These are phyloP conservation scores for Vigna mungo DNA, from an alignment of 306 rosid species.

Conservation along the genomic window DNA sequence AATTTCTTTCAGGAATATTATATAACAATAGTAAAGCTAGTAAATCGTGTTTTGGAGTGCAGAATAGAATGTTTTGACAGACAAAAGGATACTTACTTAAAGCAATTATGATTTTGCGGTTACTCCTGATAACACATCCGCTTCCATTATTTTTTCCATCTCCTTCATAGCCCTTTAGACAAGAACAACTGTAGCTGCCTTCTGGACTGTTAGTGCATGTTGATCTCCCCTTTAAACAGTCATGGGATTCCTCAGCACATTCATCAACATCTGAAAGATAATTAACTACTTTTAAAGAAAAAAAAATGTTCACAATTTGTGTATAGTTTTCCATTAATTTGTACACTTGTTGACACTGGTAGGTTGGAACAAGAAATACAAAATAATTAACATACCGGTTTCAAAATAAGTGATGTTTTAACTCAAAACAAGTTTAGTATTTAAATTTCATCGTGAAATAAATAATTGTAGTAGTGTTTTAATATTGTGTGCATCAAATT, in stretches of 20 bases:
- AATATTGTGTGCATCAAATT: neutral
- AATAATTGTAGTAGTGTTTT: neutral
- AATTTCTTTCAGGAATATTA: neutral
- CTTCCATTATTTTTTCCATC: constrained; percentile 32
- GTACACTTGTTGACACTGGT: neutral
- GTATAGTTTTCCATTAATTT: neutral
- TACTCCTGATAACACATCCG: neutral
- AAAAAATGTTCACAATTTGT: neutral
- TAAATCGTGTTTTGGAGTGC: neutral
- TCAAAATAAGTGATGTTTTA: neutral
- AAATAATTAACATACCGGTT: neutral
- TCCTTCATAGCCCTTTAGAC: constrained; percentile 24
- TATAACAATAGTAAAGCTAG: neutral
- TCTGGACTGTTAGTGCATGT: neutral
- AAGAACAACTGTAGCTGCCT: constrained; percentile 26
- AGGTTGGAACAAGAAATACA: neutral
- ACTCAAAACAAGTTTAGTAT: neutral
- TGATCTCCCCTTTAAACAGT: neutral
- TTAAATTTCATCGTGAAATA: neutral
- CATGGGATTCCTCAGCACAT: neutral
- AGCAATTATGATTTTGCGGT: neutral
- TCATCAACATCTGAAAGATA: constrained; percentile 43
- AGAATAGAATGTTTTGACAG: no score
- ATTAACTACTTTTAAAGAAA: neutral
- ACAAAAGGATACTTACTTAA: constrained; percentile 18